Base-by-base conservation (phyloP, 2,329 filamentous ascomycete genomes). In the Epichloe hybrida region DNA sequence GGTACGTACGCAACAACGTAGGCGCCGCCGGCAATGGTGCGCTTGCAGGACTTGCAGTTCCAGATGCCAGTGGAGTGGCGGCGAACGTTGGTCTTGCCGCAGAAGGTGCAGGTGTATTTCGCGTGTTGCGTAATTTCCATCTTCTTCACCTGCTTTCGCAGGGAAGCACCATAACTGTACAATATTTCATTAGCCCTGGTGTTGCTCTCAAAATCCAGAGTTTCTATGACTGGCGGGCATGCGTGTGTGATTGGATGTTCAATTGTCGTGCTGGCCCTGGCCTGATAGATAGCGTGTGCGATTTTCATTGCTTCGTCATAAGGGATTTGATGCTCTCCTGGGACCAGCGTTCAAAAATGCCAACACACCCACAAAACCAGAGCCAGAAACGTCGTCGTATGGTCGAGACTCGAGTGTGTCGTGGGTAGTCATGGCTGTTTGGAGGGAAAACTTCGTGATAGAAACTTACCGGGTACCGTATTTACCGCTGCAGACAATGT, bases 41-140 rank as follows among this genome's bases (percentile, higher is more conserved):
- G 96, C 73, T 87, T 83, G 85, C 93, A 97, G 55, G 84, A 80
- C 74, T 82, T 85, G 87, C 93, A 98, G 74, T 91, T 81, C 91
- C 91, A 96, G 81, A 95, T 96, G 66, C 90, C 90, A 64, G 91
- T 87, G 58, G 88, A 83, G 69, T 88, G 79, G 69, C 91, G 84
- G 80, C 89, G 89, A 69, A 95, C 89, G 65, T 84, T 86, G 71
- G 83, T 84, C 85, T 97, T 97, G 70, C 91, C 91, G 82, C 89
- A 95, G 86, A 97, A 98, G 61, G 90, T 91, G 84, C 91, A 97
- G 70, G 84, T 83, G 70, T 96, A 97, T 73, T 86, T 86, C 77
- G 89, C 88, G 81, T 98, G 93, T 76, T 97, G 93, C 67, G 88
- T 87, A 73, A 97, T 87, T 85, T 97, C 93, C 86, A 96, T 95